Percentiles rank a stretch among this genome's conserved stretches.
Evolutionary conservation across 2,329 filamentous ascomycete species (phyloP).

Genomic region (Paraphaeosphaeria sporulosa): DNA sequence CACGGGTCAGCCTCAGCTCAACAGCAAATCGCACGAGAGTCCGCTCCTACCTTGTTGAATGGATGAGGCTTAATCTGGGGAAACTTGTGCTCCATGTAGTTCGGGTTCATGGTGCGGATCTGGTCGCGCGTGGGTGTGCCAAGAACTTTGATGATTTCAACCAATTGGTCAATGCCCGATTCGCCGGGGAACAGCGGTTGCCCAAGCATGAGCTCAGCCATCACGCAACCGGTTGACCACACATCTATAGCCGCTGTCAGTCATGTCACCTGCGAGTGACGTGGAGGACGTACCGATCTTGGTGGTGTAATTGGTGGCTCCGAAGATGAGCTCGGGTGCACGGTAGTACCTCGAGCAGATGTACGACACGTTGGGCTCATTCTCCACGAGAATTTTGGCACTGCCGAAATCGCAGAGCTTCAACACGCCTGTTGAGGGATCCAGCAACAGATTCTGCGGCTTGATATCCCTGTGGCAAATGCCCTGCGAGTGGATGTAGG

Average conservation of each 20-base stretch:
- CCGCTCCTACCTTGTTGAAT: conserved; percentile 79
- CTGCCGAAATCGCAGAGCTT: conserved; percentile 99
- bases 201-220: conserved; percentile 98
- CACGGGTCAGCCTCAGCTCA: conserved; percentile 13
- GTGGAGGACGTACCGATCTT: conserved; percentile 83
- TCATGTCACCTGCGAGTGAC: conserved; percentile 14
- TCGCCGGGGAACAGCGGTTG: conserved; percentile 98
- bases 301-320: conserved; percentile 98
- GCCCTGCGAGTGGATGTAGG: conserved; percentile 98
- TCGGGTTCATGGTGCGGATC: conserved; percentile 99
- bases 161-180: conserved; percentile 96
- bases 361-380: conserved; percentile 99
- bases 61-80: conserved; percentile 99
- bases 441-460: conserved; percentile 94
- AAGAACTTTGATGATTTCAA: conserved; percentile 99
- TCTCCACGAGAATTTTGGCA: conserved; percentile 97
- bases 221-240: conserved; percentile 98
- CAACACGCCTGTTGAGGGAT: conserved; percentile 87
- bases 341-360: conserved; percentile 99
- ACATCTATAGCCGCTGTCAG: conserved; percentile 71
- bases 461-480: conserved; percentile 99
- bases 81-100: conserved; percentile 99
- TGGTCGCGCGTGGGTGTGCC: conserved; percentile 97
- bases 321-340: conserved; percentile 96
- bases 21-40: neutral